A percentile compares a stretch with the other conserved stretches of the same genome.
Evolutionary conservation across 805 yeast genomes (phyloP).

Genomic region (Wickerhamomyces queroliae): DNA sequence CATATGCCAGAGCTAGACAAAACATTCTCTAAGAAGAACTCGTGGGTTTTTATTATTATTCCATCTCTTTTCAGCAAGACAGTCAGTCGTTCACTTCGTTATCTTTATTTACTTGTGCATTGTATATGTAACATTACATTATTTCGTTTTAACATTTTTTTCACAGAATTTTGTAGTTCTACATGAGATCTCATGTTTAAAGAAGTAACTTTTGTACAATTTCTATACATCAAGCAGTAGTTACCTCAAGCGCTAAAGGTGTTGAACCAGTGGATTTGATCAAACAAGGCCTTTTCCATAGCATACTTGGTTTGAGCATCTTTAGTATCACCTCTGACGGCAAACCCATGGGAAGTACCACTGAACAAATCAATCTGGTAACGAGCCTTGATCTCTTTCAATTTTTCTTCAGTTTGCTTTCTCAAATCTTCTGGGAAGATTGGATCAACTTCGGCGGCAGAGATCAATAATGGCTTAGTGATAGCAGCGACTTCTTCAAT

Average conservation of each 20-base stretch:
- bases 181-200: too few species aligned
- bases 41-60: too few species aligned
- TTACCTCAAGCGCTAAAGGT: background rate
- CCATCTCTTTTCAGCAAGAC: too few species aligned
- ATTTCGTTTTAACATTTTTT: too few species aligned
- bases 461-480: constrained; percentile 47
- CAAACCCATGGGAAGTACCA: constrained; percentile 71
- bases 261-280: constrained; percentile 26
- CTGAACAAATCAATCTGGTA: constrained; percentile 60
- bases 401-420: constrained; percentile 50
- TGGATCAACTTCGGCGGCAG: constrained; percentile 69
- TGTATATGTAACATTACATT: too few species aligned
- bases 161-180: too few species aligned
- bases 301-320: constrained; percentile 54
- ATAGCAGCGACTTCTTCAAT: constrained; percentile 60
- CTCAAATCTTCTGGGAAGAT: constrained; percentile 63
- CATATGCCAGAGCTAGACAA: constrained; percentile 20
- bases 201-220: too few species aligned
- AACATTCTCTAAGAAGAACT: too few species aligned
- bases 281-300: constrained; percentile 52
- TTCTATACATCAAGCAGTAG: too few species aligned
- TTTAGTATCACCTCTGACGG: constrained; percentile 68
- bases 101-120: too few species aligned
- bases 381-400: constrained; percentile 44
- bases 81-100: too few species aligned